Evolutionary conservation across 805 yeast genomes (phyloP).

Genomic region (Metschnikowia colocasiae): DNA sequence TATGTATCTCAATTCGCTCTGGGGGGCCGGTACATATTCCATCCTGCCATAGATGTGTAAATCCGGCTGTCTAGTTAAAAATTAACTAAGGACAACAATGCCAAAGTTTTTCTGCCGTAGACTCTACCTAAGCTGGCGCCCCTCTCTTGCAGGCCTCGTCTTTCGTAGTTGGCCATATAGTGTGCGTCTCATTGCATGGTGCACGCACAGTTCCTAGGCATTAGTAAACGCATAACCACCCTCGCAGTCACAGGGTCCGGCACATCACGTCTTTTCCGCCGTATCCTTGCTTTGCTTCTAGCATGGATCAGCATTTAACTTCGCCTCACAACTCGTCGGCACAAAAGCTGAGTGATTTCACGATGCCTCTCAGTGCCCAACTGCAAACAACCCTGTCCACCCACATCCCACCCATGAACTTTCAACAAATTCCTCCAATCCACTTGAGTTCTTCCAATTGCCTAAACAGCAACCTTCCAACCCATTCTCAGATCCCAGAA

Average conservation of each 20-base stretch:
- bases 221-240: slow-evolving; percentile 2
- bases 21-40: background rate
- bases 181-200: background rate
- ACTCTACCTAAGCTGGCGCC: background rate
- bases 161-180: background rate
- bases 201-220: background rate
- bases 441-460: background rate
- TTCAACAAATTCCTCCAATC: slow-evolving; percentile 2
- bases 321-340: slow-evolving; percentile 1
- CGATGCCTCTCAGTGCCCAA: background rate
- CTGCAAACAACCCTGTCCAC: background rate
- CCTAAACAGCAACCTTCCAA: background rate
- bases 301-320: slow-evolving; percentile 1
- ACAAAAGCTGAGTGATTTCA: background rate
- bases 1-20: background rate
- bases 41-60: no score
- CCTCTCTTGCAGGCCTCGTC: background rate
- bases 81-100: background rate
- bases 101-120: background rate
- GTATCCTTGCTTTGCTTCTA: background rate
- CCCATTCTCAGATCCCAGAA: background rate
- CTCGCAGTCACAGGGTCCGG: slow-evolving; percentile 2
- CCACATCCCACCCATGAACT: slow-evolving; percentile 3
- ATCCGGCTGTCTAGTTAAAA: background rate
- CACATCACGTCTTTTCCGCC: background rate